Evolutionary conservation across 805 yeast species (phyloP), one percentile per base, ranked within the genome.

Genomic region (Priceomyces carsonii): DNA sequence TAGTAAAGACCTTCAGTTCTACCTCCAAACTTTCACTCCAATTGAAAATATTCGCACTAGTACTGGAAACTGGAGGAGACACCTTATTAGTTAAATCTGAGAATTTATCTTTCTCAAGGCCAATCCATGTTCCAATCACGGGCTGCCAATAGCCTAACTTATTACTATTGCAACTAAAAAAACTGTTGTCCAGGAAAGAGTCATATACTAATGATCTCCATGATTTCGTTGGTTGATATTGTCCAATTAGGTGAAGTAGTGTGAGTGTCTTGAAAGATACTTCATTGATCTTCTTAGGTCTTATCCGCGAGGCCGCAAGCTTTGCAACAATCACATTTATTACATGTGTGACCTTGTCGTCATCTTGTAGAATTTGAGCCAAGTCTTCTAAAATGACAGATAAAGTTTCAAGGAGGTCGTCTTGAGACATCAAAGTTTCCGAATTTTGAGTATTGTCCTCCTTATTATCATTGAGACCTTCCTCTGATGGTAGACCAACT

Each of bases 161-260:
- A 43, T 33, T 5, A 47, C 41, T 9, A 4, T 50, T 50, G 21
- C 66, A 49, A 2, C 49, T 51, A 49, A 88, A 80, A 46, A 87
- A 79, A 14, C 63, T 62, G 8, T 69, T 39, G 51, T 85, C 95
- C 51, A 73, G 69, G 37, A 86, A 71, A 0, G 78, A 57, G 32
- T 91, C 98, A 26, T 63, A 66, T 1, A 89, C 71, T 15, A 79
- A 41, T 3, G 70, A 53, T 48, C 75, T 83, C 95, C 96, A 85
- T 2, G 66, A 50, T 72, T 82, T 40, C 59, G 60, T 48, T 39
- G 69, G 52, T 46, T 51, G 31, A 52, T 57, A 25, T 44, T 57
- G 49, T 48, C 63, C 72, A 47, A 59, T 39, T 41, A 55, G 26
- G 53, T 52, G 54, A 14, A 83, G 48, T 15, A 88, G 58, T 2